These are phyloP conservation scores for Raddia guianensis DNA, from an alignment of 176 grass and related monocot species.

Conservation along the genomic window DNA sequence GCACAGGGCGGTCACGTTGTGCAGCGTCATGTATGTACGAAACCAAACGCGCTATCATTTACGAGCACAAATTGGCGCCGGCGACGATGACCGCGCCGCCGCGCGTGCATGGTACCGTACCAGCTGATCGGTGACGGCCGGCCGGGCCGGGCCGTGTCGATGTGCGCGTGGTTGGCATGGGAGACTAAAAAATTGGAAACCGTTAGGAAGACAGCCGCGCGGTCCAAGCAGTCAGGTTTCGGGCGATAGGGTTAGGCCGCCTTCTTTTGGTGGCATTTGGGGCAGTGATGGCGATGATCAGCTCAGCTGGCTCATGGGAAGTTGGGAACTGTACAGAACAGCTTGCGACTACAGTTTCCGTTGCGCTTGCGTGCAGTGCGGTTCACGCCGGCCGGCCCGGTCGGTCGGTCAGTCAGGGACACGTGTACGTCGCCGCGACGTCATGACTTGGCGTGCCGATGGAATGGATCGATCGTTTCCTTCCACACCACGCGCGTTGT, in stretches of 20 bases:
- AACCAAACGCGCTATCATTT: not conserved
- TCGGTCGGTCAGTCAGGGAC: not conserved
- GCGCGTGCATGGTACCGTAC: not conserved
- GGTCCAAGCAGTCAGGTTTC: constrained; percentile 10
- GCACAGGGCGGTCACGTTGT: too few relatives aligned
- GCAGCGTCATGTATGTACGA: too few relatives aligned
- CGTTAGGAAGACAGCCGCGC: constrained; percentile 28
- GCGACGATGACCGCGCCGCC: constrained; percentile 25
- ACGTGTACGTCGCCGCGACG: not conserved
- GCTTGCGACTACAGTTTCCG: not conserved
- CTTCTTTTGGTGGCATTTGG: constrained; percentile 49
- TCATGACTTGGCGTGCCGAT: too few relatives aligned
- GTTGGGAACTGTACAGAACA: not conserved
- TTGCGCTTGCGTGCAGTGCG: not conserved
- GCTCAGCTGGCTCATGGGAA: not conserved
- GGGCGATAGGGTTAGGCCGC: constrained; percentile 55
- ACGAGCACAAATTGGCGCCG: not conserved
- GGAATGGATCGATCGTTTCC: too few relatives aligned
- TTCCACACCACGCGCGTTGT: too few relatives aligned
- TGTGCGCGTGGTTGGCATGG: constrained; percentile 28
- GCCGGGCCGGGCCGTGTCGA: not conserved
- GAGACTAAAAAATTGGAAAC: constrained; percentile 35
- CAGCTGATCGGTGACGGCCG: not conserved
- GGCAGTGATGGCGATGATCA: constrained; percentile 10
- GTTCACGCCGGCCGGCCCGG: not conserved